Evolutionary conservation across 805 yeast species (phyloP).

Genomic region (Peterozyma toletana): DNA sequence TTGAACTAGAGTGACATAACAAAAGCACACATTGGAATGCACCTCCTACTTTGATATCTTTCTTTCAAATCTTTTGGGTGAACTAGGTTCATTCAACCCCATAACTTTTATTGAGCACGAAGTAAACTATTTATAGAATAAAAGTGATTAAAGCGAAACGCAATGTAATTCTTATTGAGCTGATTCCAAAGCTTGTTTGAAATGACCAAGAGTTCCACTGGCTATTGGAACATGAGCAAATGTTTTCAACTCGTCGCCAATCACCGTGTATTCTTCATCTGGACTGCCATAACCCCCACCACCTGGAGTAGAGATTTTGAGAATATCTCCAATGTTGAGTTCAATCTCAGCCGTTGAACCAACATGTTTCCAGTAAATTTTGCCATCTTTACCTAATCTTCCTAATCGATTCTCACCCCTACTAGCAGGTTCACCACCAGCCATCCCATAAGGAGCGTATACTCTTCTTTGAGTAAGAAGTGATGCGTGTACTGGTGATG

Average conservation of each 20-base stretch:
- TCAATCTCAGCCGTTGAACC: conserved; percentile 9
- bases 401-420: conserved; percentile 34
- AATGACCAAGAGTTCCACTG: conserved; percentile 13
- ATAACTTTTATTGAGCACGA: no score
- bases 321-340: conserved; percentile 39
- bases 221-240: conserved; percentile 13
- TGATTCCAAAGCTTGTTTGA: conserved; percentile 5
- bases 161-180: conserved; percentile 1
- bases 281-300: conserved; percentile 66
- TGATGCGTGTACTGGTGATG: conserved; percentile 30
- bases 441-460: conserved; percentile 45
- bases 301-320: conserved; percentile 62
- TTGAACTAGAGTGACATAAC: no score
- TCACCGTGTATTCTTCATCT: conserved; percentile 15
- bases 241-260: conserved; percentile 8
- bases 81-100: no score
- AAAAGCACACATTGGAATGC: no score
- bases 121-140: no score
- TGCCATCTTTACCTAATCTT: conserved; percentile 16
- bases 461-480: conserved; percentile 46
- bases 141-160: no score
- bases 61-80: no score
- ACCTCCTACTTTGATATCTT: no score
- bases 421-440: conserved; percentile 46
- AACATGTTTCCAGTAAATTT: conserved; percentile 6